Percentiles rank a stretch among this genome's conserved stretches.
These are phyloP conservation scores for Aureoboletus auriporus DNA, from an alignment of 768 basidiomycete genomes.

Conservation along the genomic window DNA sequence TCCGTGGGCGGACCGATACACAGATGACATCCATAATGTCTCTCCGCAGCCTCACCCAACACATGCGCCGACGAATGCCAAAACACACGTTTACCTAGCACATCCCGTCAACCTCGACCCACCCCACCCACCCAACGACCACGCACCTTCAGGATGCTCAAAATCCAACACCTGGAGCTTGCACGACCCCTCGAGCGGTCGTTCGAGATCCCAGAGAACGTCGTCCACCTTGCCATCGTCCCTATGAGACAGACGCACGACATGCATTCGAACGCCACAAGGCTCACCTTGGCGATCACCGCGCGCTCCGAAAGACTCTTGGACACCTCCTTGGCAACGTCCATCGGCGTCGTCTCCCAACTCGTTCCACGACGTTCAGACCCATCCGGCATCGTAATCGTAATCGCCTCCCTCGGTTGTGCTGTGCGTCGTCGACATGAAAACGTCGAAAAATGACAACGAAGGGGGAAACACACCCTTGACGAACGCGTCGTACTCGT, in stretches of 20 bases:
- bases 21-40: slow-evolving; percentile 95
- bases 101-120: background rate
- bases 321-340: slow-evolving; percentile 82
- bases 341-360: slow-evolving; percentile 95
- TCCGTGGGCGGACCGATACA: slow-evolving; percentile 97
- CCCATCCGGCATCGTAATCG: slow-evolving; percentile 83
- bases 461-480: slow-evolving; percentile 48
- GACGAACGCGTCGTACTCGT: slow-evolving; percentile 76
- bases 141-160: slow-evolving; percentile 79
- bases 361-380: slow-evolving; percentile 77
- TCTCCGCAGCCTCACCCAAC: slow-evolving; percentile 92
- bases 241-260: background rate
- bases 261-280: no score
- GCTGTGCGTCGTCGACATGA: slow-evolving; percentile 25
- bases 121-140: slow-evolving; percentile 38
- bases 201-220: slow-evolving; percentile 89
- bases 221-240: slow-evolving; percentile 62
- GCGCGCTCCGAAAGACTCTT: slow-evolving; percentile 83
- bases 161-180: slow-evolving; percentile 88
- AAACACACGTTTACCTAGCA: slow-evolving; percentile 88
- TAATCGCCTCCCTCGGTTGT: slow-evolving; percentile 81
- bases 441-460: background rate
- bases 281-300: slow-evolving; percentile 81
- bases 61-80: slow-evolving; percentile 99
- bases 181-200: slow-evolving; percentile 85